Percentiles rank a stretch among this genome's conserved stretches.
phyloP scores from a whole-genome alignment of 192 early-diverging fungal species.

The Funneliformis geosporum region DNA sequence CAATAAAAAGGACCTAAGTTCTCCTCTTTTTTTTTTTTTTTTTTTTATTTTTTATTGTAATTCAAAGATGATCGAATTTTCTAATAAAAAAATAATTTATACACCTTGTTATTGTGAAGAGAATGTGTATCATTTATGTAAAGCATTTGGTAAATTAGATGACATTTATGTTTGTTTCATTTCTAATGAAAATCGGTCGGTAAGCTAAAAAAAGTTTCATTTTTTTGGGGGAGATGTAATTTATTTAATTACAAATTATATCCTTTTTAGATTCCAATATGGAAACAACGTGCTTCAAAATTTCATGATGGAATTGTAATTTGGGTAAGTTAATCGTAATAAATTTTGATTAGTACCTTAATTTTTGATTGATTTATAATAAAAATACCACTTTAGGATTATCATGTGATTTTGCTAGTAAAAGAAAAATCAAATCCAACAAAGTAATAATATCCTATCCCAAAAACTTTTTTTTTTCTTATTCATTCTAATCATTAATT shows the following conservation, averaged over 20 bases:
- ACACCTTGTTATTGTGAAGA: conserved; percentile 30
- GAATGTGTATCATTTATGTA: conserved; percentile 24
- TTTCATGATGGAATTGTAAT: neutral
- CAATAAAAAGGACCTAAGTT: too few species aligned
- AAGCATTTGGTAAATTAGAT: neutral
- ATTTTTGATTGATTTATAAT: neutral
- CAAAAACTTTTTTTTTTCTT: neutral
- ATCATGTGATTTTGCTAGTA: conserved; percentile 29
- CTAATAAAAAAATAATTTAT: neutral
- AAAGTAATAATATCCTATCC: neutral
- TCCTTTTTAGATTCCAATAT: conserved; percentile 3
- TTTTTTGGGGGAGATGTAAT: neutral
- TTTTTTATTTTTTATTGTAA: too few species aligned
- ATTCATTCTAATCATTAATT: too few species aligned
- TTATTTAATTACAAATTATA: neutral
- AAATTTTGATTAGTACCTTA: neutral
- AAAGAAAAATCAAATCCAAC: neutral
- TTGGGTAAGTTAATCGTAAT: conserved; percentile 1
- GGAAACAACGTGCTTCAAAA: neutral
- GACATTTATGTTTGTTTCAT: conserved; percentile 20
- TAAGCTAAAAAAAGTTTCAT: neutral
- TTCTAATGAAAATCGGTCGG: conserved; percentile 11
- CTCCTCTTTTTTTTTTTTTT: too few species aligned
- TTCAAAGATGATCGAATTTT: neutral
- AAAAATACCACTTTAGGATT: conserved; percentile 2